Conservation (phyloP, 352 stramenopile genomes). For the Globisporangium orthogonon region DNA sequence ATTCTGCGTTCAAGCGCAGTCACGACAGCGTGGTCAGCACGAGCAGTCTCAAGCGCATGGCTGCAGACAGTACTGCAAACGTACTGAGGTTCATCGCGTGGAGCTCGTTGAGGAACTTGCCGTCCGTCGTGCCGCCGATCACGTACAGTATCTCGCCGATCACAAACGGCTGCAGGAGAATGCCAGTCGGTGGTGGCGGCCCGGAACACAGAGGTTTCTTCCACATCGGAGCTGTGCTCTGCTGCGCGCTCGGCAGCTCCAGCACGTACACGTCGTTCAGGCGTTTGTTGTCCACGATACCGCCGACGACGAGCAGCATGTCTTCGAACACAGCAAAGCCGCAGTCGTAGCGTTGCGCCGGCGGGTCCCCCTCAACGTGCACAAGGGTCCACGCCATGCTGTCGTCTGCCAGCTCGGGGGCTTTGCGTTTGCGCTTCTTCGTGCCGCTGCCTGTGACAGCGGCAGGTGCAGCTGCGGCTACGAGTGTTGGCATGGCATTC, state of each 20-base stretch:
- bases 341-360: slow-evolving; percentile 44
- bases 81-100: slow-evolving; percentile 45
- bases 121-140: slow-evolving; percentile 50
- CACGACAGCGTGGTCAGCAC: background rate
- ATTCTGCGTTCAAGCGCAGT: slow-evolving; percentile 13
- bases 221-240: slow-evolving; percentile 19
- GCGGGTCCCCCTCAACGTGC: slow-evolving; percentile 18
- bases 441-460: background rate
- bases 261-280: slow-evolving; percentile 46
- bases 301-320: slow-evolving; percentile 48
- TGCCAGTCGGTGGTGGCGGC: slow-evolving; percentile 28
- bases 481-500: background rate
- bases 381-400: slow-evolving; percentile 32
- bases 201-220: slow-evolving; percentile 26
- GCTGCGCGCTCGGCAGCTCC: slow-evolving; percentile 15
- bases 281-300: slow-evolving; percentile 48
- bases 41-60: background rate
- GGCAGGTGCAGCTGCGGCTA: background rate
- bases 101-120: slow-evolving; percentile 53
- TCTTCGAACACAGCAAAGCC: slow-evolving; percentile 35
- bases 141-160: slow-evolving; percentile 39
- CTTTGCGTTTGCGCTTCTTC: slow-evolving; percentile 27
- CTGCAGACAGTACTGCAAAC: slow-evolving; percentile 4
- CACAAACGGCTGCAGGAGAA: slow-evolving; percentile 49
- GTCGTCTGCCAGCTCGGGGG: slow-evolving; percentile 21